These are phyloP conservation scores for Phytophthora brassicae DNA, from an alignment of 352 stramenopile species.

Conservation along the genomic window DNA sequence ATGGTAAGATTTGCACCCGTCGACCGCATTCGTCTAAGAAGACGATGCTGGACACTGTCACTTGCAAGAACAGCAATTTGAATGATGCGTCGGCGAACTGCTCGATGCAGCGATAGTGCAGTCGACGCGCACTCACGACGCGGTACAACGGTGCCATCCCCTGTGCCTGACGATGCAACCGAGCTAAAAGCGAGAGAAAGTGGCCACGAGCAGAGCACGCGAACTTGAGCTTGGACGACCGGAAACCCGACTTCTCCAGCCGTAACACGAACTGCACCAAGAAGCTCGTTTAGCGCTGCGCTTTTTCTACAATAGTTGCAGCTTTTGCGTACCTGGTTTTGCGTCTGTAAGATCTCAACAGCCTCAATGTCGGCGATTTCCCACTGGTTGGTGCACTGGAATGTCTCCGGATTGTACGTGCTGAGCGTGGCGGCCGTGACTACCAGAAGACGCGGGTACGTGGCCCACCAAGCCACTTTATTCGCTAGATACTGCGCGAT, in stretches of 20 bases:
- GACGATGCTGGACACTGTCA: slow-evolving; percentile 49
- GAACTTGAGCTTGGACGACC: slow-evolving; percentile 55
- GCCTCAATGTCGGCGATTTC: slow-evolving; percentile 60
- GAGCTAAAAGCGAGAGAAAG: slow-evolving; percentile 53
- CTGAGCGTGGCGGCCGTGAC: slow-evolving; percentile 52
- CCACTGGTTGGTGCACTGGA: slow-evolving; percentile 73
- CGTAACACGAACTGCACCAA: slow-evolving; percentile 53
- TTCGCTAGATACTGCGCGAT: slow-evolving; percentile 72
- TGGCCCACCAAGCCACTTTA: slow-evolving; percentile 68
- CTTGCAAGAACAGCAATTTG: slow-evolving; percentile 51
- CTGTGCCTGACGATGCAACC: slow-evolving; percentile 44
- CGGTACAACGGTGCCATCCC: slow-evolving; percentile 42
- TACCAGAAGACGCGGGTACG: slow-evolving; percentile 60
- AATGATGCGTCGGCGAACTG: slow-evolving; percentile 67
- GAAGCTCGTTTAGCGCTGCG: no score
- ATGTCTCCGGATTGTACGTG: slow-evolving; percentile 71
- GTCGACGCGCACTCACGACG: slow-evolving; percentile 26
- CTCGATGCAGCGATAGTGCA: slow-evolving; percentile 65
- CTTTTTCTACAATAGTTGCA: no score
- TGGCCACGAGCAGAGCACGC: slow-evolving; percentile 55
- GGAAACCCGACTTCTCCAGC: slow-evolving; percentile 69
- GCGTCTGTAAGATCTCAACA: slow-evolving; percentile 41
- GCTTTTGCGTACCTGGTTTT: slow-evolving; percentile 21
- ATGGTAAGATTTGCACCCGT: slow-evolving; percentile 48
- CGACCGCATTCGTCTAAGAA: slow-evolving; percentile 56